A percentile compares a stretch with the other conserved stretches of the same genome.
phyloP scores from a whole-genome alignment of 163 green algal genomes.

The Scenedesmus sp. region DNA sequence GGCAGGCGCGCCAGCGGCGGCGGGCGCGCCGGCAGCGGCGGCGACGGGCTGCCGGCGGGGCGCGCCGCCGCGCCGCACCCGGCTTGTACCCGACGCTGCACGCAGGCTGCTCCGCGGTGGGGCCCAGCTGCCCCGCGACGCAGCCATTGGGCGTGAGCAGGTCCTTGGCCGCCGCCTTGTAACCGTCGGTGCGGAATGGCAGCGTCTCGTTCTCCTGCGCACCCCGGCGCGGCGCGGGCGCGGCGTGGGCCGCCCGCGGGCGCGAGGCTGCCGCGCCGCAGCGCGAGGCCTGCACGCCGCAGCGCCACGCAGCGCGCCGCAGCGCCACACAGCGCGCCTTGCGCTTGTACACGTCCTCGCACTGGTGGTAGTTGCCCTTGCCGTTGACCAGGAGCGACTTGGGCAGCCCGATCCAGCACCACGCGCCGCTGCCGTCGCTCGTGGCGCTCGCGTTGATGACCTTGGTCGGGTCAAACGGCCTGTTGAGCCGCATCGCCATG shows the following conservation, averaged over 20 bases:
- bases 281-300: no score
- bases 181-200: constrained; percentile 2
- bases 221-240: no score
- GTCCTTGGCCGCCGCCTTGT: neutral
- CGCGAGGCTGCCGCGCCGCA: no score
- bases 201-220: constrained; percentile 31
- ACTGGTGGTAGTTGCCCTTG: constrained; percentile 34
- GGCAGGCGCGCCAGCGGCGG: no score
- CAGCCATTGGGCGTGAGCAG: constrained; percentile 12
- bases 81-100: neutral
- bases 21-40: no score
- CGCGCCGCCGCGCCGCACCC: neutral
- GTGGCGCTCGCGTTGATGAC: no score
- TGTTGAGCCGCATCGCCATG: constrained; percentile 59
- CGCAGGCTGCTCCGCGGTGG: neutral
- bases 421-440: constrained; percentile 55
- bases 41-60: neutral
- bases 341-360: constrained; percentile 35
- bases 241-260: no score
- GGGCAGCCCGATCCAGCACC: constrained; percentile 55
- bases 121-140: constrained; percentile 26
- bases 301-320: no score
- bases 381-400: constrained; percentile 62
- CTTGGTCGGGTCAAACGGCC: no score
- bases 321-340: neutral